Evolutionary conservation across 345 rosid genomes (phyloP), one percentile per base, ranked within the genome.

Genomic region (Isatis tinctoria): DNA sequence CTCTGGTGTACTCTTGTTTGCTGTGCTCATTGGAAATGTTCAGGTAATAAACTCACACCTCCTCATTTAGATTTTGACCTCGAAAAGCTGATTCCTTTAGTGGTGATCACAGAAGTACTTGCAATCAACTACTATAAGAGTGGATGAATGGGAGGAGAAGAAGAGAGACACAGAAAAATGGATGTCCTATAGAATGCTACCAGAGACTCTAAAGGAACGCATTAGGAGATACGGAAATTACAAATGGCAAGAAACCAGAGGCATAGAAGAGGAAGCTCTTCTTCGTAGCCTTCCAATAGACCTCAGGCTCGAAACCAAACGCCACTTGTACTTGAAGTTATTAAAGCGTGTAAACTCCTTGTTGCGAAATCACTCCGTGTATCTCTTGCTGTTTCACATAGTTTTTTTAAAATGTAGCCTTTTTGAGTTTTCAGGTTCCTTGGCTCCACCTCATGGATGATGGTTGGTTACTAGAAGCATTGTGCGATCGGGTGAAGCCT

Each of bases 11-110:
- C 27, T 48, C 27, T 20, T 48, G 53, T 48, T 4, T 48, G 53
- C 53, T 48, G 53, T 20, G 6, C 53, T 48, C 14, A 48, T 48
- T 48, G 53, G 90, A 36, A 86, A 86, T 39, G 84, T 84, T 85
- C 87, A 86, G 85, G 88, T 83, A 75, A 57, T 63, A 24, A n/a
- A n/a, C 53, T 41, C 51, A 10, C 27, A 28, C 39, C 27, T 49
- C 8, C 10, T 10, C 2, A 3, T 22, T 10, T 49, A 7, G 7
- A 53, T 10, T 22, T 20, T 22, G 13, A 37, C 28, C 11, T 48
- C 6, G 0, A 14, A 22, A 13, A 28, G 2, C 1, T 49, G n/a
- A 26, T 72, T 72, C 26, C n/a, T 32, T 35, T 24, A 3, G 49
- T 45, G 22, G 8, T 45, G 35, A 64, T 58, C 1, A 43, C 74